Conservation (phyloP, 257 asterid genomes). For the Fraxinus cuspidata region DNA sequence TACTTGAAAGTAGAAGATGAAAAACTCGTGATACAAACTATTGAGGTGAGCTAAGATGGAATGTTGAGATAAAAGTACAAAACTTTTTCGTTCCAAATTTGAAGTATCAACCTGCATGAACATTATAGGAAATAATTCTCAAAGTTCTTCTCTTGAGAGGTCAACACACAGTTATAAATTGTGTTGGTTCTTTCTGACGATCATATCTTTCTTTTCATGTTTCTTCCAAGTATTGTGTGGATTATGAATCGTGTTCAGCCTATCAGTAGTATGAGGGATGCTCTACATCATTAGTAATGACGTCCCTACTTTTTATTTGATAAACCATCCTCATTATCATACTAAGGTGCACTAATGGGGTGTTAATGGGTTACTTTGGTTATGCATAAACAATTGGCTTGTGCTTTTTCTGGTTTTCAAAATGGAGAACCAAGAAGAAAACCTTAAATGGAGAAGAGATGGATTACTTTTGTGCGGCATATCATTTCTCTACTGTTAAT, state of each 20-base stretch:
- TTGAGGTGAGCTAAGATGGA: too few species aligned
- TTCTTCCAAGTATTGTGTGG: neutral
- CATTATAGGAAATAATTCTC: neutral
- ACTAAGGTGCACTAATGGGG: neutral
- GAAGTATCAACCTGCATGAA: neutral
- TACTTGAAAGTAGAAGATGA: too few species aligned
- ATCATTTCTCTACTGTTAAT: constrained; percentile 11
- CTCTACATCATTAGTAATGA: neutral
- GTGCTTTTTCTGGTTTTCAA: neutral
- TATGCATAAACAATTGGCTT: neutral
- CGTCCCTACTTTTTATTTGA: neutral
- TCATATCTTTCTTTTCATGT: too few species aligned
- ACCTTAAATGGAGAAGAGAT: neutral
- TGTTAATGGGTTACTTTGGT: neutral
- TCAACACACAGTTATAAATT: neutral
- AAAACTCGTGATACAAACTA: too few species aligned
- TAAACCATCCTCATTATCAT: neutral
- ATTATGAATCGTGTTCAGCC: neutral
- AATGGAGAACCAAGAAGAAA: neutral
- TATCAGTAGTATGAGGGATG: neutral
- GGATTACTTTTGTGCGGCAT: neutral
- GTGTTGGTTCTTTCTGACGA: too few species aligned
- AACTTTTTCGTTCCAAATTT: neutral
- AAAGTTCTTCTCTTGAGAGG: neutral
- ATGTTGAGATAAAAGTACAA: neutral